A percentile compares a stretch with the other conserved stretches of the same genome.
Conservation (phyloP, 768 basidiomycete genomes). For the Russula lepida region DNA sequence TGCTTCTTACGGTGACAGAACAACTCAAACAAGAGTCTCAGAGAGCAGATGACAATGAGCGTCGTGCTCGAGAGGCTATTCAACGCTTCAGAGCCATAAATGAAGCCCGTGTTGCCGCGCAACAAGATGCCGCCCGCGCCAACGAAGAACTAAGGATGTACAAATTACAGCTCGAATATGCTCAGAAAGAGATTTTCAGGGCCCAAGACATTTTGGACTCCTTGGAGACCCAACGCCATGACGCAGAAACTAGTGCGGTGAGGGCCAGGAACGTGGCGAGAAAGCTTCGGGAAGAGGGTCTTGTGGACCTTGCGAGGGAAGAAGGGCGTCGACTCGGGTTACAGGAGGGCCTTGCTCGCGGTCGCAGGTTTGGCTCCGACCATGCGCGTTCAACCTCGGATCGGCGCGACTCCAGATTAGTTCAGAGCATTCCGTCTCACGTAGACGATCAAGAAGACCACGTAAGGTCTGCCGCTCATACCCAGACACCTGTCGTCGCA, state of each 20-base stretch:
- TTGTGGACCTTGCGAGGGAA: conserved; percentile 44
- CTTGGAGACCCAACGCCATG: conserved; percentile 40
- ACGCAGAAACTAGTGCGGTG: conserved; percentile 41
- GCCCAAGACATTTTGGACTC: conserved; percentile 46
- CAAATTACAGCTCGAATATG: conserved; percentile 48
- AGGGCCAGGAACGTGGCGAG: conserved; percentile 40
- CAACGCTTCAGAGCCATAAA: conserved; percentile 27
- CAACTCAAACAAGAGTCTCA: conserved; percentile 32
- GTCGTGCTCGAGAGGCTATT: conserved; percentile 28
- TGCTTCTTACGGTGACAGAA: conserved; percentile 31
- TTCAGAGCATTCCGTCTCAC: conserved; percentile 1
- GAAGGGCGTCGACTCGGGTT: conserved; percentile 47
- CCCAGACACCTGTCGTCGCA: background rate
- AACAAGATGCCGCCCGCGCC: conserved; percentile 27
- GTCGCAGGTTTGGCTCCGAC: conserved; percentile 27
- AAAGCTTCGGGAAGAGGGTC: conserved; percentile 37
- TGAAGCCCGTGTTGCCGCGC: conserved; percentile 27
- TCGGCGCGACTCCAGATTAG: background rate
- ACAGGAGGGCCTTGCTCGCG: conserved; percentile 39
- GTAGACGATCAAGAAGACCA: conserved; percentile 8
- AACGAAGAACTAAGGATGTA: conserved; percentile 48
- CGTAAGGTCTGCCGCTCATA: background rate
- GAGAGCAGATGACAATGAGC: conserved; percentile 32
- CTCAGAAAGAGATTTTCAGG: conserved; percentile 49
- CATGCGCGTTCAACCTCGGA: conserved; percentile 23